Base-by-base conservation (phyloP, 1,139 yeast genomes). In the Scheffersomyces lignicola region DNA sequence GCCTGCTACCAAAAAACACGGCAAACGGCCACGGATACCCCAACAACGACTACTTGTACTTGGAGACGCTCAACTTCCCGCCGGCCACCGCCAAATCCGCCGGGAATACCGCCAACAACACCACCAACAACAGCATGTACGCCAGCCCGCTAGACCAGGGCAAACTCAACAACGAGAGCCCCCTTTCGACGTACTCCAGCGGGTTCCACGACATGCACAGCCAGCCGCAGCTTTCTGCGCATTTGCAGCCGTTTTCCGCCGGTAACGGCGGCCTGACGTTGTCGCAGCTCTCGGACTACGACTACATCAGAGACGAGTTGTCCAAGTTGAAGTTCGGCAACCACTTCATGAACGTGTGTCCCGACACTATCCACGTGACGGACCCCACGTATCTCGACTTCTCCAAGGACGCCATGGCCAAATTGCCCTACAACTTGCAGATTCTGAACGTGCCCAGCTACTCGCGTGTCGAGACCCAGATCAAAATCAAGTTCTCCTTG, bases 381-480 rank as follows among this genome's bases (percentile, higher is more conserved):
- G 62, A 62, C 34, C 52, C 62, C 3, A 51, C 63, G 7, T 62
- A 62, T 37, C 54, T 69, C 33, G 74, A 69, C 43, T 65, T 69
- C 39, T 62, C 70, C 1, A 54, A 57, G 1, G 57, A 56, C 23
- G 42, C 60, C n/a, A 54, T 67, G 62, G 54, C 61, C 9, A 52
- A 58, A 9, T 63, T 83, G 40, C 88, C 88, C 3, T 84, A 78
- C 58, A 64, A 71, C 36, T 52, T 90, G 40, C 60, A 63, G 20
- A 64, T 89, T 1, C 62, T 71, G 9, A 83, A 80, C 37, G 63
- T 90, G 33, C 97, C 97, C 1, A 61, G 74, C 8, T 80, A 80
- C 48, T 87, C 96, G 7, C 76, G 98, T 45, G 97, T 92, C 5
- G 98, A 92, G 60, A 92, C 97, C 14, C 97, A 92, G 62, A 87